phyloP scores from a whole-genome alignment of 495 filamentous ascomycete genomes.

The Cercophora newfieldiana region DNA sequence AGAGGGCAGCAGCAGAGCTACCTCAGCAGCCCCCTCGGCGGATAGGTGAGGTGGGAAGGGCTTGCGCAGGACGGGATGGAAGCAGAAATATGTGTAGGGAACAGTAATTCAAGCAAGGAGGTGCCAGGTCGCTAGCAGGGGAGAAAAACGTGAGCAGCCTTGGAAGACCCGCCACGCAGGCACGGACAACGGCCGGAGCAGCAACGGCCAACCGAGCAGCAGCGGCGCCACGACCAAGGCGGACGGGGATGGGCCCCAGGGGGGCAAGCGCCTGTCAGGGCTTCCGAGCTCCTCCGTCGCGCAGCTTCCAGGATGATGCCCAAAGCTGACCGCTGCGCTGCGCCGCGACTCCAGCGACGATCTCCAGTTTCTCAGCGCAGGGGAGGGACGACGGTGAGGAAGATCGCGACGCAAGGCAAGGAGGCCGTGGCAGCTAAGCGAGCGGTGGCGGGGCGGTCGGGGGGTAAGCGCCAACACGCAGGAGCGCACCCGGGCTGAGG shows the following conservation, averaged over 20 bases:
- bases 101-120: constrained; percentile 1
- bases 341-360: constrained; percentile 14
- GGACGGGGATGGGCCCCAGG: constrained; percentile 25
- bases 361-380: constrained; percentile 16
- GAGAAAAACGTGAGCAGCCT: constrained; percentile 15
- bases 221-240: constrained; percentile 20
- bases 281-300: constrained; percentile 3
- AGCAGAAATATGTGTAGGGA: not conserved
- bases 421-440: not conserved
- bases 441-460: not conserved
- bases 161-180: constrained; percentile 27
- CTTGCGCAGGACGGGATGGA: not conserved
- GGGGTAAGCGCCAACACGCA: not conserved
- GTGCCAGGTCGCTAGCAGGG: constrained; percentile 9
- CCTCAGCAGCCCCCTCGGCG: not conserved
- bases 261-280: constrained; percentile 12
- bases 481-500: not conserved
- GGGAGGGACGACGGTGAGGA: constrained; percentile 10
- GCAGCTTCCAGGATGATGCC: constrained; percentile 6
- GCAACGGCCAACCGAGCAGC: constrained; percentile 19
- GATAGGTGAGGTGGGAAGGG: constrained; percentile 4
- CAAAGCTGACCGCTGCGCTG: constrained; percentile 13
- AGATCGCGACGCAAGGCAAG: constrained; percentile 13
- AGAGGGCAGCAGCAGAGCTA: not conserved
- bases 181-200: constrained; percentile 23